Evolutionary conservation across 1,284 basidiomycete species (phyloP), one percentile per base, ranked within the genome.

Genomic region (Pascua guehoae): DNA sequence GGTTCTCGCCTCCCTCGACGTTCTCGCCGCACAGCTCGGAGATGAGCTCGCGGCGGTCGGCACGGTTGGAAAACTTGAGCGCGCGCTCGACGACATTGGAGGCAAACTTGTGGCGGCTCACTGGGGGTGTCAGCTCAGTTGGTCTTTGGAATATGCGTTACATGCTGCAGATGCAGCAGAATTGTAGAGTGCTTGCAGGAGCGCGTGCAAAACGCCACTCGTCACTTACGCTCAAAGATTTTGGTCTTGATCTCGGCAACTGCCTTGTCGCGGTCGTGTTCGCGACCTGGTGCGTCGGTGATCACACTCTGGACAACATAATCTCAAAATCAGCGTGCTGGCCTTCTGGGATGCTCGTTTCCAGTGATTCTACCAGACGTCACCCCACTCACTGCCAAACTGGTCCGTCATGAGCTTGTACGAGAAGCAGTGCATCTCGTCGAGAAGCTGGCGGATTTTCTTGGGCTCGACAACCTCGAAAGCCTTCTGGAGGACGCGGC

Each of bases 41-140:
- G 56, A 96, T 85, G 58, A 97, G 79, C 39, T 79, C 73, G 17
- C 82, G 82, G 53, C 88, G 84, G 59, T 83, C 86, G 17, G 86
- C 84, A 0, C 81, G 52, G 54, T 84, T 82, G 0, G 88, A 84
- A 18, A 81, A 86, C 18, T 86, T 74, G 47, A 97, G 81, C 1
- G 92, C 91, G 75, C 93, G 92, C 79, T 98, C 96, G 72, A 91
- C 89, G 16, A 98, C 96, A 69, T 98, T 98, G 7, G 90, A 94
- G 1, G 95, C 93, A 70, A 95, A 98, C 76, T 98, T 98, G 79
- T 97, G 94, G 48, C 86, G 84, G 1, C 89, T 84, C 82, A 93
- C 75, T 73, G 56, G 7, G 24, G 24, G 8, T 16, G 15, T 51
- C 11, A 14, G 17, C 39, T 14, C 24, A 32, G 24, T 32, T 32